Base-by-base conservation (phyloP, 441 rosid genomes). In the Jatropha podagrica region DNA sequence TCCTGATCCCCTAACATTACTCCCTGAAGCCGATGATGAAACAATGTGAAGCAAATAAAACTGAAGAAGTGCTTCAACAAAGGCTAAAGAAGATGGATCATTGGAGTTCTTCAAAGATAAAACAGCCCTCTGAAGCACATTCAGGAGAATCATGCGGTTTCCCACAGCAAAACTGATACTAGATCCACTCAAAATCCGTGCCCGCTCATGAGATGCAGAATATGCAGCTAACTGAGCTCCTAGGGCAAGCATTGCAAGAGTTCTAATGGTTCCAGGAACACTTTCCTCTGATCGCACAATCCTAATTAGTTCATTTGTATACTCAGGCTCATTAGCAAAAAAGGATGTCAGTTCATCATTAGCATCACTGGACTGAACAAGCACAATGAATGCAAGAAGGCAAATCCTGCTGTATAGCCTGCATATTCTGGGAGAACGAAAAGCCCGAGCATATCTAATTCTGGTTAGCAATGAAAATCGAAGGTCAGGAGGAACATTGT, bases 251-350 rank as follows among this genome's bases (percentile, higher is more conserved):
- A 96, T 93, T 46, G 97, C 93, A 78, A 92, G 97, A 63, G 97
- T 94, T 85, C 97, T 91, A 74, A 90, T 90, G 67, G 88, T 82
- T 76, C 99, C 98, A 70, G 96, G 96, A 77, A 94, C 82, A 70
- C 90, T 83, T 79, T 92, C 96, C 79, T 96, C 99, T 37, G 99
- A 88, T 18, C 92, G 87, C 77, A 96, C 99, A 48, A 96, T 96
- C 85, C 96, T 92, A 72, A 94, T 91, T 71, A 96, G 83, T 82
- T 96, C 99, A 82, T 92, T 94, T 74, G 98, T 96, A 82, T 96
- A 92, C 81, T 96, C 99, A 4, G 99, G 99, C 81, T 96, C 99
- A 87, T 96, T 94, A 23, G 97, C 98, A 73, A 96, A 96, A 78
- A 94, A 96, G 63, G 99, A 88, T 8, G 92, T 85, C 74, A 96